These are phyloP conservation scores for Pichia sp. DNA, from an alignment of 1,139 yeast species.

Conservation along the genomic window DNA sequence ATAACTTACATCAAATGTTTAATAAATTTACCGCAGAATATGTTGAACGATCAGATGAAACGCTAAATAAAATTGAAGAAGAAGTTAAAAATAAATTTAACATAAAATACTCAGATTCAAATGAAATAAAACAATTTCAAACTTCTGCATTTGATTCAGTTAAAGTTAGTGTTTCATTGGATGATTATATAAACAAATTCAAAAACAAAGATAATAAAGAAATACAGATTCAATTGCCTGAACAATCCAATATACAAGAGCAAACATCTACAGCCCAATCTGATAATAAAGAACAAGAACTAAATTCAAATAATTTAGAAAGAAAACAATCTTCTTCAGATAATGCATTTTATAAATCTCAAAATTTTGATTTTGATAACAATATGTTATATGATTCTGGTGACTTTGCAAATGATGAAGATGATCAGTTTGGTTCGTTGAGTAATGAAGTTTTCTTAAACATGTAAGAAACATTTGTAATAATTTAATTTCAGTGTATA, in stretches of 20 bases:
- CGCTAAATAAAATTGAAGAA: slow-evolving; percentile 20
- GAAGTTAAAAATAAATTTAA: slow-evolving; percentile 18
- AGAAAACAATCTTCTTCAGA: background rate
- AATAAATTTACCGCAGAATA: slow-evolving; percentile 13
- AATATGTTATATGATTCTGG: slow-evolving; percentile 22
- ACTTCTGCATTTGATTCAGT: slow-evolving; percentile 15
- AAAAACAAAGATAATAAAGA: no score
- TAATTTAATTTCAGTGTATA: no score
- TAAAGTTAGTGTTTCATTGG: slow-evolving; percentile 14
- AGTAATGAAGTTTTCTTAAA: slow-evolving; percentile 52
- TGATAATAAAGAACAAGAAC: no score
- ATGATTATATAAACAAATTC: slow-evolving; percentile 17
- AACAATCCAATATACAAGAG: no score
- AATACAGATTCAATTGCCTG: no score
- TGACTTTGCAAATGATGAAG: slow-evolving; percentile 40
- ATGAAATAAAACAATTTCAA: slow-evolving; percentile 5
- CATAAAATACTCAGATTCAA: slow-evolving; percentile 13
- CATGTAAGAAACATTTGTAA: no score
- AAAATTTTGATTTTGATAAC: slow-evolving; percentile 25
- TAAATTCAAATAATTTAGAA: background rate
- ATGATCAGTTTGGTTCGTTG: slow-evolving; percentile 35
- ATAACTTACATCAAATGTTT: slow-evolving; percentile 15
- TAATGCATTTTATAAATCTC: slow-evolving; percentile 1
- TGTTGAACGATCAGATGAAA: slow-evolving; percentile 4
- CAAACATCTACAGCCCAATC: no score